Evolutionary conservation across 257 asterid genomes (phyloP).

Genomic region (Solanum rostratum): DNA sequence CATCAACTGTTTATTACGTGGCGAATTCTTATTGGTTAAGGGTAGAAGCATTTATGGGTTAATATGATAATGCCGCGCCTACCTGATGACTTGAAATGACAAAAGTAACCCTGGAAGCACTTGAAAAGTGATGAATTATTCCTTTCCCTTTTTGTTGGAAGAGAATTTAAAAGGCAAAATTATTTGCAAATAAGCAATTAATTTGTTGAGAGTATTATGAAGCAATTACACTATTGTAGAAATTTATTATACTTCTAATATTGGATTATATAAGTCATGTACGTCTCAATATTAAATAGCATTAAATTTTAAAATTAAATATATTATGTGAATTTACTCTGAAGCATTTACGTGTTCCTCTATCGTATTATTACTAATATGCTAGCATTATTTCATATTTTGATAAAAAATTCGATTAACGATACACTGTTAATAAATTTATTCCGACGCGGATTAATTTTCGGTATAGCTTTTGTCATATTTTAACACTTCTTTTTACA

Average conservation of each 20-base stretch:
- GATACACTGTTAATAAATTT: no score
- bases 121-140: not conserved
- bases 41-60: not conserved
- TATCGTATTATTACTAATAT: no score
- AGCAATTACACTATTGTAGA: no score
- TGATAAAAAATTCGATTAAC: no score
- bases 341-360: not conserved
- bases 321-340: not conserved
- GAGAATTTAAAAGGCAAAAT: not conserved
- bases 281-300: not conserved
- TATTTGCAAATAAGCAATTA: not conserved
- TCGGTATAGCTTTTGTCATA: no score
- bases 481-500: no score
- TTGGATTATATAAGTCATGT: not conserved
- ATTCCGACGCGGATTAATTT: no score
- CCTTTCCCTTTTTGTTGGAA: not conserved
- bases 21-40: not conserved
- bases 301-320: not conserved
- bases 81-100: not conserved
- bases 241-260: no score
- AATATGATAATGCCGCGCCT: not conserved
- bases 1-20: not conserved
- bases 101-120: not conserved
- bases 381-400: no score
- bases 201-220: not conserved